These are phyloP conservation scores for Vigna trinervia DNA, from an alignment of 306 rosid species.

Conservation along the genomic window DNA sequence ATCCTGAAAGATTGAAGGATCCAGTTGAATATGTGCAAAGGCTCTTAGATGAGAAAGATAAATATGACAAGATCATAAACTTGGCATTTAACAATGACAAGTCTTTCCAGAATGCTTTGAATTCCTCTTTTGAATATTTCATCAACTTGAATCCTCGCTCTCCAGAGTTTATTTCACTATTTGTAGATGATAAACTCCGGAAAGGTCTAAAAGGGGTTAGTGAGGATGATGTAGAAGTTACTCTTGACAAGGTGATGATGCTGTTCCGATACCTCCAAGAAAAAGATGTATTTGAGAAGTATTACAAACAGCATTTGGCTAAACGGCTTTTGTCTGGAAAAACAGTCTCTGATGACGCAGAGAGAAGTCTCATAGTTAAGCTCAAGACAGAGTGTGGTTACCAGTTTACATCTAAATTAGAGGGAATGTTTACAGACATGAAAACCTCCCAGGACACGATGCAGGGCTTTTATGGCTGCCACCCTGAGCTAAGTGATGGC, in stretches of 20 bases:
- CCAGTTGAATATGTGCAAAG: constrained; percentile 93
- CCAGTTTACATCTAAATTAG: constrained; percentile 91
- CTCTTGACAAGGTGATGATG: constrained; percentile 97
- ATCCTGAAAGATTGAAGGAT: constrained; percentile 92
- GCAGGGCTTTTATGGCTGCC: constrained; percentile 82
- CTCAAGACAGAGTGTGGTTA: constrained; percentile 96
- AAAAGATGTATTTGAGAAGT: constrained; percentile 91
- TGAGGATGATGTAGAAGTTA: constrained; percentile 90
- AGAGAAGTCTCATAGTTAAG: constrained; percentile 92
- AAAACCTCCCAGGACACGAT: constrained; percentile 90
- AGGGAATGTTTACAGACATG: constrained; percentile 98
- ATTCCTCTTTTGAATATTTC: constrained; percentile 88
- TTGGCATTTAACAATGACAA: constrained; percentile 83
- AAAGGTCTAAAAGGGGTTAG: constrained; percentile 94
- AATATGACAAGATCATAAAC: constrained; percentile 74
- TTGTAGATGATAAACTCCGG: constrained; percentile 92
- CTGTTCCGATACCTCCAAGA: constrained; percentile 88
- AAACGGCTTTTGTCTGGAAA: constrained; percentile 93
- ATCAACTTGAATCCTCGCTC: constrained; percentile 87
- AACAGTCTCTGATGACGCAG: constrained; percentile 94
- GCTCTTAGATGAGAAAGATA: constrained; percentile 78
- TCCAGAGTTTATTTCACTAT: constrained; percentile 88
- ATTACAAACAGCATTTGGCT: constrained; percentile 94
- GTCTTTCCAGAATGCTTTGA: constrained; percentile 89
- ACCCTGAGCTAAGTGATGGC: constrained; percentile 73